These are phyloP conservation scores for Calocybe cyanea DNA, from an alignment of 768 basidiomycete genomes.

Conservation along the genomic window DNA sequence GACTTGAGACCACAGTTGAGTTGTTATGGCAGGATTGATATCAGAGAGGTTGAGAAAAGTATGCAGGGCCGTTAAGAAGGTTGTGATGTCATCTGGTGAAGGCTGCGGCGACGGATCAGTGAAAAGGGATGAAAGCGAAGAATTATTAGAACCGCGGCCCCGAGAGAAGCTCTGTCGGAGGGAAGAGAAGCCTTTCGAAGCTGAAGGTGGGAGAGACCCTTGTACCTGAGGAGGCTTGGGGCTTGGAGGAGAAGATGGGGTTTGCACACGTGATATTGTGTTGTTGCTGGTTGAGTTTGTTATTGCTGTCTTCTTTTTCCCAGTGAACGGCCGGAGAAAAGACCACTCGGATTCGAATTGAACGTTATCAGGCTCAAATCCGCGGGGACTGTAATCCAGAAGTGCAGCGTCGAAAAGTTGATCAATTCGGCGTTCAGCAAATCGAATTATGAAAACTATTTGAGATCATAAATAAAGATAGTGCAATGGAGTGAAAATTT, in stretches of 20 bases:
- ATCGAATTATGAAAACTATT: constrained; percentile 91
- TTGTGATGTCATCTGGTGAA: constrained; percentile 57
- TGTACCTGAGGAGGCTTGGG: constrained; percentile 43
- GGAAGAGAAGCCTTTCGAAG: constrained; percentile 61
- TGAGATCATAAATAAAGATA: constrained; percentile 9
- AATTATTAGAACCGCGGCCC: constrained; percentile 40
- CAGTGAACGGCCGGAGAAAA: constrained; percentile 69
- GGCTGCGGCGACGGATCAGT: constrained; percentile 38
- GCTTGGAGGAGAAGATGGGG: constrained; percentile 48
- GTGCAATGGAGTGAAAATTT: not conserved
- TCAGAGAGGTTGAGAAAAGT: constrained; percentile 81
- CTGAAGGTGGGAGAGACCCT: constrained; percentile 37
- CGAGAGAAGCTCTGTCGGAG: constrained; percentile 61
- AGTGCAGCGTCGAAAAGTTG: constrained; percentile 76
- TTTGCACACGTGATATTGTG: constrained; percentile 28
- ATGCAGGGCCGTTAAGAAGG: constrained; percentile 83
- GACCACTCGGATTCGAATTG: constrained; percentile 98
- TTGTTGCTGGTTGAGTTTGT: constrained; percentile 25
- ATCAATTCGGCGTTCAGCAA: constrained; percentile 87
- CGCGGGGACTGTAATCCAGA: constrained; percentile 77
- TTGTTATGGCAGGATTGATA: constrained; percentile 82
- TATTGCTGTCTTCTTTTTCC: constrained; percentile 53
- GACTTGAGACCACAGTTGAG: constrained; percentile 96
- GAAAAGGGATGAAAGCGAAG: constrained; percentile 49
- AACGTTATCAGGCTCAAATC: constrained; percentile 73